Percentiles rank a stretch among this genome's conserved stretches.
phyloP scores from a whole-genome alignment of 345 rosid genomes.

The Lenwebbia sp. region DNA sequence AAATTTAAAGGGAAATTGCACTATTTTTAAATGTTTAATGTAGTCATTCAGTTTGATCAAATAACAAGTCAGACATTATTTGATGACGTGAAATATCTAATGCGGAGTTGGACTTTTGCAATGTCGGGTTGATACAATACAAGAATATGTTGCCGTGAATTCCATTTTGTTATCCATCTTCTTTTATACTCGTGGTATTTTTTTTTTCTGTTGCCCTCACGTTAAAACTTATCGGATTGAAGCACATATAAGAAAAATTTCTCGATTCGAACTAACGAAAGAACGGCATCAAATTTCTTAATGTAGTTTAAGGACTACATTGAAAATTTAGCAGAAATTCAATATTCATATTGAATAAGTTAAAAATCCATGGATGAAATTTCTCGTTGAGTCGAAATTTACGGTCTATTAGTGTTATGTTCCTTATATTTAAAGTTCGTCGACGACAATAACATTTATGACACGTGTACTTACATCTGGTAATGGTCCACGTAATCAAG shows the following conservation, averaged over 20 bases:
- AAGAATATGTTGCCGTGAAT: neutral
- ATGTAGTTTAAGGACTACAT: neutral
- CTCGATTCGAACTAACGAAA: neutral
- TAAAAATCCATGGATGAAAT: accelerated
- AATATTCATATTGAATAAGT: neutral
- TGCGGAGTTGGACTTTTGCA: accelerated
- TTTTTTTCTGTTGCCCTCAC: neutral
- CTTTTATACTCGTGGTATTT: neutral
- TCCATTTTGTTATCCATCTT: neutral
- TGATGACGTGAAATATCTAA: neutral
- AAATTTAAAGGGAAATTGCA: neutral
- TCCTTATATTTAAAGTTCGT: no score
- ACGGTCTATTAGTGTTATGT: no score
- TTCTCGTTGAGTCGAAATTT: neutral
- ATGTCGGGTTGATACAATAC: neutral
- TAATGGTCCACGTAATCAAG: neutral
- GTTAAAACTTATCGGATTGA: neutral
- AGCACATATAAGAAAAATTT: neutral
- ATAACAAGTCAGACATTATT: accelerated
- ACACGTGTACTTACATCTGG: no score
- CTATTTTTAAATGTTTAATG: neutral
- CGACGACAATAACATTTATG: no score
- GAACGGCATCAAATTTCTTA: accelerated
- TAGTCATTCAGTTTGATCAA: neutral
- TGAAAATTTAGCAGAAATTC: neutral